phyloP scores from a whole-genome alignment of 805 yeast species.

The Hyphopichia homilentoma region DNA sequence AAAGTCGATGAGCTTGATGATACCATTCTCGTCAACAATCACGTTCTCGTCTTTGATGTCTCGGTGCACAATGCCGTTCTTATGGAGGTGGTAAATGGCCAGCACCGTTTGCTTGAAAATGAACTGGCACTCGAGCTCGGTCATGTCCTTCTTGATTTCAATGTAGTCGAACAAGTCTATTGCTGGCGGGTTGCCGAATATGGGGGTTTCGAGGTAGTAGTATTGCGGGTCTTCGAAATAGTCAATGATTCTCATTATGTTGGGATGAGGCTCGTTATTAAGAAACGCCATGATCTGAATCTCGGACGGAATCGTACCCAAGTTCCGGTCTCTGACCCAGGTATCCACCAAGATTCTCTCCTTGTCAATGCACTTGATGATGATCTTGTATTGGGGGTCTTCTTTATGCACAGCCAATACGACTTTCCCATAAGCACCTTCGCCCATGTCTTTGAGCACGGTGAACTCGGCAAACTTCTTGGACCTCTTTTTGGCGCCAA shows the following conservation, averaged over 20 bases:
- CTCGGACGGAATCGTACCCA: conserved; percentile 96
- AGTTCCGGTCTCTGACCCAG: conserved; percentile 88
- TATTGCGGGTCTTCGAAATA: conserved; percentile 89
- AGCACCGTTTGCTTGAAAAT: conserved; percentile 77
- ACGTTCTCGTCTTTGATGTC: conserved; percentile 95
- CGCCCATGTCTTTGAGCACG: conserved; percentile 78
- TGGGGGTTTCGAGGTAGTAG: conserved; percentile 88
- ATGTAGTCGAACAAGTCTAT: conserved; percentile 90
- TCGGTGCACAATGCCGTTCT: conserved; percentile 84
- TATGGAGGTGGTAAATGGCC: conserved; percentile 78
- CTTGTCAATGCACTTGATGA: conserved; percentile 86
- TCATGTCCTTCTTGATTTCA: conserved; percentile 79
- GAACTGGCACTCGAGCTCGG: conserved; percentile 71
- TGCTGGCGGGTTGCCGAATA: conserved; percentile 86
- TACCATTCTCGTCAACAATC: conserved; percentile 78
- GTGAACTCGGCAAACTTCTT: conserved; percentile 70
- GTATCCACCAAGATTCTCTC: conserved; percentile 93
- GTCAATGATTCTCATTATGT: conserved; percentile 79
- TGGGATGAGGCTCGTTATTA: conserved; percentile 76
- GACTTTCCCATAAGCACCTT: conserved; percentile 96
- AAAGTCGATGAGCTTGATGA: conserved; percentile 84
- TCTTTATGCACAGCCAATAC: conserved; percentile 67
- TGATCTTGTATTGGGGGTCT: conserved; percentile 62
- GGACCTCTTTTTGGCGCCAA: conserved; percentile 66
- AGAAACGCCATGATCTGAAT: conserved; percentile 89